Evolutionary conservation across 257 asterid species (phyloP).

Genomic region (Plantago major): DNA sequence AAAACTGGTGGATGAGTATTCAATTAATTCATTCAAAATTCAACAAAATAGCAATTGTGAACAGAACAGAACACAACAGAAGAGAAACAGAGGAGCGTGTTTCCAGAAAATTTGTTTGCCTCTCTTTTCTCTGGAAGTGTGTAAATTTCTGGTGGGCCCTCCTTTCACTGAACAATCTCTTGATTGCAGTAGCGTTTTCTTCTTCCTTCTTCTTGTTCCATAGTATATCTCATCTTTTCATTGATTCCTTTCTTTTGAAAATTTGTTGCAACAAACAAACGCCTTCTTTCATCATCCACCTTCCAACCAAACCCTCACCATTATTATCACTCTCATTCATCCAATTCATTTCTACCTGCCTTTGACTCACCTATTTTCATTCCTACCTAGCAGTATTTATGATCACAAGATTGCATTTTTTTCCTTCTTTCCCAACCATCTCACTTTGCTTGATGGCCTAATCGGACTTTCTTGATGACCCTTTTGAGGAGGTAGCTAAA

Average conservation of each 20-base stretch:
- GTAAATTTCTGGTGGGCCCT: slow-evolving; percentile 36
- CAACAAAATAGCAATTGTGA: no score
- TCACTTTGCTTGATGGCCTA: slow-evolving; percentile 16
- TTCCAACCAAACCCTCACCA: slow-evolving; percentile 37
- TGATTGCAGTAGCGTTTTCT: slow-evolving; percentile 19
- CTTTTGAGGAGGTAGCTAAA: slow-evolving; percentile 31
- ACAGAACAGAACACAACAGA: no score
- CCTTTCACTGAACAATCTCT: slow-evolving; percentile 12
- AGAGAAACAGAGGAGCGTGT: slow-evolving; percentile 39
- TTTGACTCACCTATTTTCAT: neutral
- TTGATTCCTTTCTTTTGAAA: slow-evolving; percentile 23
- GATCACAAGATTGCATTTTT: slow-evolving; percentile 18
- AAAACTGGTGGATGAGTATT: no score
- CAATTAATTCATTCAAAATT: no score
- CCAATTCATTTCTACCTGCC: slow-evolving; percentile 24
- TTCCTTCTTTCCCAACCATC: neutral
- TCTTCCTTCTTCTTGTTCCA: slow-evolving; percentile 3
- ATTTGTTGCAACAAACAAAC: slow-evolving; percentile 43
- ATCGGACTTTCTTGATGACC: slow-evolving; percentile 22
- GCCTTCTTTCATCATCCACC: slow-evolving; percentile 34
- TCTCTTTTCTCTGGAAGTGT: slow-evolving; percentile 22
- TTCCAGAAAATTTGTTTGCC: slow-evolving; percentile 40
- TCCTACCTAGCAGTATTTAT: slow-evolving; percentile 14
- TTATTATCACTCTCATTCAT: slow-evolving; percentile 29
- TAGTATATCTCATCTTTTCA: slow-evolving; percentile 18